These are phyloP conservation scores for Claviceps humidiphila DNA, from an alignment of 2,329 filamentous ascomycete species.

Conservation along the genomic window DNA sequence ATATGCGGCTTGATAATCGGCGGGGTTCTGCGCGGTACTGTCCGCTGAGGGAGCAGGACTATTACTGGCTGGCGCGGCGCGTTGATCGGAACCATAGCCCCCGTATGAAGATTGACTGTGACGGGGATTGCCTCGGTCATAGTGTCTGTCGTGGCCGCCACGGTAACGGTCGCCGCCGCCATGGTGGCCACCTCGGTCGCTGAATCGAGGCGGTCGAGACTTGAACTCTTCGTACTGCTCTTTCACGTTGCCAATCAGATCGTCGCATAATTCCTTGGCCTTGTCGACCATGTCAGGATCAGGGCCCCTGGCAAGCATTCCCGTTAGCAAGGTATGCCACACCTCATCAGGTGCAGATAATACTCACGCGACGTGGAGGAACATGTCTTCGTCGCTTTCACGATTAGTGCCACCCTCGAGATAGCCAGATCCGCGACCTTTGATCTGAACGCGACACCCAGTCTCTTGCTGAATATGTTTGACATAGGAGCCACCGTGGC, in stretches of 20 bases:
- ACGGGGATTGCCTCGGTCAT: slow-evolving; percentile 16
- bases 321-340: background rate
- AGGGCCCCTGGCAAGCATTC: slow-evolving; percentile 53
- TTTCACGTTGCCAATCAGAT: slow-evolving; percentile 74
- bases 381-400: slow-evolving; percentile 95
- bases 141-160: slow-evolving; percentile 17
- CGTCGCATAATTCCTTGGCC: slow-evolving; percentile 79
- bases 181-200: slow-evolving; percentile 28
- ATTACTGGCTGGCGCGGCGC: slow-evolving; percentile 22
- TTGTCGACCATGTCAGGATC: slow-evolving; percentile 74
- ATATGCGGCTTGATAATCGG: slow-evolving; percentile 69
- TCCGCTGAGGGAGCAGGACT: slow-evolving; percentile 21
- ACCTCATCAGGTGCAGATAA: background rate
- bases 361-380: slow-evolving; percentile 81
- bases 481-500: slow-evolving; percentile 85
- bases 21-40: slow-evolving; percentile 14
- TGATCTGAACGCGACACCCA: slow-evolving; percentile 92
- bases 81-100: slow-evolving; percentile 16
- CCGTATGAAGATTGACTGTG: slow-evolving; percentile 17
- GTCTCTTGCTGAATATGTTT: slow-evolving; percentile 98
- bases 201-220: slow-evolving; percentile 57
- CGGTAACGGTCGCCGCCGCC: slow-evolving; percentile 19
- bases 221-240: slow-evolving; percentile 89
- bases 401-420: slow-evolving; percentile 76
- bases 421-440: slow-evolving; percentile 89